phyloP scores from a whole-genome alignment of 805 yeast genomes.

The Lipomyces mesembrius region DNA sequence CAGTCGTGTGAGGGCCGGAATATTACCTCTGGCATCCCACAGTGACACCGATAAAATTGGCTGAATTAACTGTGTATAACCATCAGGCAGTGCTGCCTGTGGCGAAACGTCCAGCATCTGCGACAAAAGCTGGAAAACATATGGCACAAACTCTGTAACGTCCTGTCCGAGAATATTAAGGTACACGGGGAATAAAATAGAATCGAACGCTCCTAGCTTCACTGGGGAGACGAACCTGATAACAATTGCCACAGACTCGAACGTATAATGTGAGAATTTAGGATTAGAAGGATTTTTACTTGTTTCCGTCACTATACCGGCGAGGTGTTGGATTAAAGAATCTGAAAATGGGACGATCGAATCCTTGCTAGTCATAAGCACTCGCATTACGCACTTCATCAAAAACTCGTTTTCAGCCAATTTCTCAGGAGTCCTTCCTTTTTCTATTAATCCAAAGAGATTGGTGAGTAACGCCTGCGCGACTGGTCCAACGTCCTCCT shows the following conservation, averaged over 20 bases:
- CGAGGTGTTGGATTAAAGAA: slow-evolving; percentile 63
- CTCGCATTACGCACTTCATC: slow-evolving; percentile 86
- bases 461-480: slow-evolving; percentile 64
- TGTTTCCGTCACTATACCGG: slow-evolving; percentile 70
- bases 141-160: slow-evolving; percentile 92
- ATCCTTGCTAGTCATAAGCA: slow-evolving; percentile 72
- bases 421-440: slow-evolving; percentile 76
- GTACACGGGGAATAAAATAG: slow-evolving; percentile 66
- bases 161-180: slow-evolving; percentile 75
- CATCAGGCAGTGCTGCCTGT: slow-evolving; percentile 57
- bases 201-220: slow-evolving; percentile 51
- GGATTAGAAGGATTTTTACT: slow-evolving; percentile 95
- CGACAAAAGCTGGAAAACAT: slow-evolving; percentile 87
- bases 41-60: slow-evolving; percentile 88
- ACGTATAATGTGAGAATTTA: slow-evolving; percentile 83
- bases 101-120: slow-evolving; percentile 70
- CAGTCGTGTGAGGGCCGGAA: slow-evolving; percentile 88
- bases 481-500: slow-evolving; percentile 70
- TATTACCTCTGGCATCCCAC: slow-evolving; percentile 92
- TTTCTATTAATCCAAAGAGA: slow-evolving; percentile 68
- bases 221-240: slow-evolving; percentile 56
- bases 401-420: slow-evolving; percentile 93
- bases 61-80: slow-evolving; percentile 67
- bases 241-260: slow-evolving; percentile 83
- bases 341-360: slow-evolving; percentile 44